Conservation (phyloP, 352 stramenopile species). For the Phytophthora nicotianae region DNA sequence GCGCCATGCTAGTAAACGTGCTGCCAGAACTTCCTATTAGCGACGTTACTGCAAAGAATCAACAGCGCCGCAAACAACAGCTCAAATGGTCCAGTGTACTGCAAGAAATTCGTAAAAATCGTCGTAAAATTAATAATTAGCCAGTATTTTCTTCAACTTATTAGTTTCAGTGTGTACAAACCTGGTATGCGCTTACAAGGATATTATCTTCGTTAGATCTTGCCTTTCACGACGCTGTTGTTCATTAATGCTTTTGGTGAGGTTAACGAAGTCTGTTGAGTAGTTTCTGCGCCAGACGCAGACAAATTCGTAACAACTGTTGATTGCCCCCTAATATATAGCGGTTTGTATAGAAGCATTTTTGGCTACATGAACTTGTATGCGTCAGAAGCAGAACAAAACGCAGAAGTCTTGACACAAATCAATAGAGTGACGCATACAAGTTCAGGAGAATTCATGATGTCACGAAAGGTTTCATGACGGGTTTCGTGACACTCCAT, state of each 20-base stretch:
- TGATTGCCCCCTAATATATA: neutral
- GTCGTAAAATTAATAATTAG: neutral
- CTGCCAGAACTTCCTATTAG: neutral
- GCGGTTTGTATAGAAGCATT: neutral
- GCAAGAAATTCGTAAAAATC: neutral
- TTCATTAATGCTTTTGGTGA: no score
- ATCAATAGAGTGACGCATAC: neutral
- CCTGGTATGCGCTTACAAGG: no score
- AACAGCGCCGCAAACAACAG: conserved; percentile 1
- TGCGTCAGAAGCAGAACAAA: neutral
- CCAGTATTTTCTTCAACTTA: neutral
- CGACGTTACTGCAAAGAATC: conserved; percentile 9
- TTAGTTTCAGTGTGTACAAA: no score
- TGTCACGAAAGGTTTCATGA: no score
- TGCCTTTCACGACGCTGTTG: no score
- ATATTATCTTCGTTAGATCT: no score
- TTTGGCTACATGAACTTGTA: neutral
- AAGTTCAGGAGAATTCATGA: no score
- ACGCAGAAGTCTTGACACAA: conserved; percentile 3
- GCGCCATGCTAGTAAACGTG: neutral
- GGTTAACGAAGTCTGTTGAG: no score
- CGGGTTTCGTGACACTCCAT: no score
- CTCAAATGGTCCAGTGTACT: conserved; percentile 3
- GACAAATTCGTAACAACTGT: neutral
- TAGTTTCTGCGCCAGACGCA: neutral